These are phyloP conservation scores for Pharnaceum exiguum DNA, from an alignment of 148 eudicot genomes.

Conservation along the genomic window DNA sequence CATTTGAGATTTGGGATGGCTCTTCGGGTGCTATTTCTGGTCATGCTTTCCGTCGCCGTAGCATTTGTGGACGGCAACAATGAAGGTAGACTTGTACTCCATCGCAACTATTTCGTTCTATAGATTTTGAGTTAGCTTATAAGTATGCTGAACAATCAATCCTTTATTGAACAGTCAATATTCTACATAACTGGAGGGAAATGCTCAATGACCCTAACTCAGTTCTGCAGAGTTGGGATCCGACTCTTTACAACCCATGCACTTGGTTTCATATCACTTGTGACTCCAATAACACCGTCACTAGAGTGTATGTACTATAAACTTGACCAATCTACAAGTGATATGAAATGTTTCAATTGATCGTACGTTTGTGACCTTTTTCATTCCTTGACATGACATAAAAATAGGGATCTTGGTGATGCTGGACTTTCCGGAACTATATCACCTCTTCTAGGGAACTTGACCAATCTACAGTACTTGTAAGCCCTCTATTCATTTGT, in stretches of 20 bases:
- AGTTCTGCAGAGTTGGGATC: conserved; percentile 31
- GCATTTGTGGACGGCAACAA: conserved; percentile 23
- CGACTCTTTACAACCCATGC: conserved; percentile 20
- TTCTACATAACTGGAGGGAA: neutral
- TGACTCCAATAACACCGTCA: conserved; percentile 2
- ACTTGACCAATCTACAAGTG: too few relatives aligned
- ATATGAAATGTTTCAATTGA: neutral
- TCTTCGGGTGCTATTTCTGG: conserved; percentile 10
- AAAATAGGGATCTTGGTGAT: conserved; percentile 20
- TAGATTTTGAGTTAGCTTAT: too few relatives aligned
- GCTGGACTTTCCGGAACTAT: conserved; percentile 18
- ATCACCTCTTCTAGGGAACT: conserved; percentile 10
- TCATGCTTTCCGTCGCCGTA: conserved; percentile 10
- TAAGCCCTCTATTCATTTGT: neutral
- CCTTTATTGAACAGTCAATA: conserved; percentile 11
- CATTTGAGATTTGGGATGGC: conserved; percentile 7
- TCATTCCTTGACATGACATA: neutral
- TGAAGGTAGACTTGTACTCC: too few relatives aligned
- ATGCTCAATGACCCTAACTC: conserved; percentile 10
- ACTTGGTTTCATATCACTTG: conserved; percentile 26
- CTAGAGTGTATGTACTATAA: conserved; percentile 14
- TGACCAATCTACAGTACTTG: conserved; percentile 14
- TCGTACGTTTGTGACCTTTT: neutral
- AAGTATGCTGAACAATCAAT: too few relatives aligned
- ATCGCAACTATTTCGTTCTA: too few relatives aligned